Percentiles rank a stretch among this genome's conserved stretches.
These are phyloP conservation scores for Trifolium repens DNA, from an alignment of 306 rosid species.

Conservation along the genomic window DNA sequence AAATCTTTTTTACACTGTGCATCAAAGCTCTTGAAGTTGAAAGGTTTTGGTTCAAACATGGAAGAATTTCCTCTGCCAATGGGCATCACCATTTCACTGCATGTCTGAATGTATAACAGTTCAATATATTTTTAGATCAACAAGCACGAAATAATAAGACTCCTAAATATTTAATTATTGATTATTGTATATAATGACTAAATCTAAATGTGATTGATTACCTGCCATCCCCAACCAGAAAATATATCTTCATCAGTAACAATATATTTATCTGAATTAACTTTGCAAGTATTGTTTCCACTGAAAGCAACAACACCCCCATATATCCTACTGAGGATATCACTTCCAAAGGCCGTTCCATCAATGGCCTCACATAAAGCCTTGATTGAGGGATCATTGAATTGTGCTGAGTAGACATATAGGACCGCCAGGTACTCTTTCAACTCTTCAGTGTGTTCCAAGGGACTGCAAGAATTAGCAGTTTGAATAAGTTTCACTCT, in stretches of 20 bases:
- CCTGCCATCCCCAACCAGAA: neutral
- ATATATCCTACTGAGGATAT: neutral
- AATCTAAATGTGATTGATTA: neutral
- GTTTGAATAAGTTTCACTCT: neutral
- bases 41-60: neutral
- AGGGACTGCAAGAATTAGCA: neutral
- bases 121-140: neutral
- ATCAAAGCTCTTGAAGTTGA: neutral
- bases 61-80: neutral
- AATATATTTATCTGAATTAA: neutral
- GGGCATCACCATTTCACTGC: neutral
- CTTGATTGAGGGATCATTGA: neutral
- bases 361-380: neutral
- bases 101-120: neutral
- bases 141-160: neutral
- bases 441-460: neutral
- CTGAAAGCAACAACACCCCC: neutral
- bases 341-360: conserved; percentile 1
- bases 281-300: neutral
- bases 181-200: neutral
- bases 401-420: neutral
- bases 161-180: neutral
- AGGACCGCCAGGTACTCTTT: neutral
- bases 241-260: neutral
- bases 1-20: neutral